Evolutionary conservation across 352 stramenopile genomes (phyloP), one percentile per base, ranked within the genome.

Genomic region (Globisporangium abappressorium): DNA sequence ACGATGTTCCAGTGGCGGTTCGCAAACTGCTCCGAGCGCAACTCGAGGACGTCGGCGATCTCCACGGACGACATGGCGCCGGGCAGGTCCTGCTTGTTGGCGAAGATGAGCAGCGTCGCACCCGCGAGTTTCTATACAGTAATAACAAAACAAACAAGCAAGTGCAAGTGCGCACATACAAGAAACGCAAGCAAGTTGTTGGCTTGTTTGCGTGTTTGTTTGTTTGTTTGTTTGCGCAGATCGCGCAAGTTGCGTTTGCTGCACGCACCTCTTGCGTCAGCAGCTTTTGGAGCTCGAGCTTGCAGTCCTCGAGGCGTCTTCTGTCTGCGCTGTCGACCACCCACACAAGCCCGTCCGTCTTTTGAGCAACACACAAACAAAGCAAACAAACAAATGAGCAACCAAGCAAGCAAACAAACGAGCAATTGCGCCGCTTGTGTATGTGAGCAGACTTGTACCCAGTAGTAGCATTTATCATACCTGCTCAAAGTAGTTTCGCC

Each of bases 321-420:
- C 86, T 76, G 76, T 99, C 98, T 20, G 93, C 90, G 68, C 89
- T 98, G 73, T 99, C 98, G 7, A 99, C 94, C 5, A 99, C 98
- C 97, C 97, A 99, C 65, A 99, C 95, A 46, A 99, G 76, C 8
- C 97, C 98, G 76, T 99, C 98, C n/a, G 98, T 99, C 79, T 96
- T 55, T 5, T 20, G 26, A 58, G n/a, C 18, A 57, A 22, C 2
- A 15, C 36, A 5, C 15, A n/a, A 20, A 33, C 28, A 5, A 58
- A 22, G 1, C 14, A 55, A 28, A 8, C 20, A 55, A 4, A 30
- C 24, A 59, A 41, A 38, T 18, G 12, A 36, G 2, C 11, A 20
- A 33, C 30, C 5, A 59, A 22, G 1, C 15, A 55, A 28, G 22
- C 20, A 55, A 5, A 33, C 24, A 59, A 41, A 38, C 9, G 12